Conservation (phyloP, 2,329 filamentous ascomycete genomes). For the Pseudogymnoascus sp. region DNA sequence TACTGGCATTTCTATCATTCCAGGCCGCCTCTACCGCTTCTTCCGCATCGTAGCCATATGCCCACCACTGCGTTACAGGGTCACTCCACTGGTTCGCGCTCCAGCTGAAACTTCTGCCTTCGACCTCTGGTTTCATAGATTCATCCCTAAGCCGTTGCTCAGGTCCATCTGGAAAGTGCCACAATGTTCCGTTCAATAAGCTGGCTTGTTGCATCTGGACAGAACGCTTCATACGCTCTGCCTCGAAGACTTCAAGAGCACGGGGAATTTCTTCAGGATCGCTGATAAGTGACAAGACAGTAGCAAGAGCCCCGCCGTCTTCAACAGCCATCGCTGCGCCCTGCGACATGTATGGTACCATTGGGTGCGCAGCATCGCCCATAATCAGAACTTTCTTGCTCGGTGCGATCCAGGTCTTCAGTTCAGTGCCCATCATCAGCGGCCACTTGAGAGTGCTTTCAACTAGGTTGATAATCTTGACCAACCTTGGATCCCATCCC, state of each 20-base stretch:
- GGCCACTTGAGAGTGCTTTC: conserved; percentile 26
- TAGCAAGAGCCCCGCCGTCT: conserved; percentile 36
- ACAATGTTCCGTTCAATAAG: conserved; percentile 41
- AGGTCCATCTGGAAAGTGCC: conserved; percentile 47
- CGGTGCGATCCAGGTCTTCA: conserved; percentile 11
- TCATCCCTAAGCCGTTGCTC: conserved; percentile 51
- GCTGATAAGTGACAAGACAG: conserved; percentile 28
- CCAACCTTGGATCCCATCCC: conserved; percentile 33
- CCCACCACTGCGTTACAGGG: conserved; percentile 34
- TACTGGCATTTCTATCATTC: conserved; percentile 1
- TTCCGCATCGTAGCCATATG: conserved; percentile 39
- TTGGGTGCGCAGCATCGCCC: conserved; percentile 39
- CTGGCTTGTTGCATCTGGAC: conserved; percentile 40
- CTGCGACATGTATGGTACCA: conserved; percentile 40
- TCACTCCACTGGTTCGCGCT: conserved; percentile 39
- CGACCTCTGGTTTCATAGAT: conserved; percentile 34
- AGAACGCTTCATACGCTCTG: conserved; percentile 31
- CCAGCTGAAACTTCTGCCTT: conserved; percentile 31
- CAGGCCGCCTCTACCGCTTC: conserved; percentile 17
- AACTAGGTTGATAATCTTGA: conserved; percentile 34
- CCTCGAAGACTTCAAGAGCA: conserved; percentile 35
- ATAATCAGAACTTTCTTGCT: conserved; percentile 31
- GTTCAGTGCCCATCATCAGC: background rate
- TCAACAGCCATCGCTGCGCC: conserved; percentile 41
- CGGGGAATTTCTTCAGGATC: conserved; percentile 25